Evolutionary conservation across 2,329 filamentous ascomycete genomes (phyloP).

Genomic region (Myriosclerotinia curreyana): DNA sequence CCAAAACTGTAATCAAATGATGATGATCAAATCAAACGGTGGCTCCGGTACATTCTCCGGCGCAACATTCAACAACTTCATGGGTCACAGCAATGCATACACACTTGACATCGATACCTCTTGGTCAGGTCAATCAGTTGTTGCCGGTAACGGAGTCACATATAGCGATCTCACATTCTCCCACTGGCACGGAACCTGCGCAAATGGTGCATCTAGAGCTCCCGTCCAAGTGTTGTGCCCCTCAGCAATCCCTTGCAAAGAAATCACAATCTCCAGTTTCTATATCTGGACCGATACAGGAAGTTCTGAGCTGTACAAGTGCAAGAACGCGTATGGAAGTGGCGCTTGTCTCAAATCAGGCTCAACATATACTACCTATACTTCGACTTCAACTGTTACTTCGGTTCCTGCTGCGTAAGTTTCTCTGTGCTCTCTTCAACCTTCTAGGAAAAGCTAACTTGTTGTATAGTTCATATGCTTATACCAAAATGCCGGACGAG

Average conservation of each 20-base stretch:
- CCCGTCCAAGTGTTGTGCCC: constrained; percentile 54
- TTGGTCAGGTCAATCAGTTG: constrained; percentile 47
- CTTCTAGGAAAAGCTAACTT: constrained; percentile 1
- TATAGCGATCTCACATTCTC: constrained; percentile 51
- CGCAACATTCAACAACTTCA: constrained; percentile 54
- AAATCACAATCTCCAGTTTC: constrained; percentile 50
- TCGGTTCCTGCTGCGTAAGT: constrained; percentile 24
- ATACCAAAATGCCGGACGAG: constrained; percentile 32
- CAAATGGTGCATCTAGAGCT: constrained; percentile 43
- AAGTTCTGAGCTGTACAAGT: constrained; percentile 44
- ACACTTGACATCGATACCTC: constrained; percentile 54
- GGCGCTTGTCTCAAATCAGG: constrained; percentile 46
- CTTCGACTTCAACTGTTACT: constrained; percentile 21
- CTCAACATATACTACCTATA: constrained; percentile 24
- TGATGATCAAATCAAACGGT: constrained; percentile 60
- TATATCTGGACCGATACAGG: constrained; percentile 52
- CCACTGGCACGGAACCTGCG: constrained; percentile 56
- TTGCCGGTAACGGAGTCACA: constrained; percentile 50
- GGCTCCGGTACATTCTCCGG: constrained; percentile 52
- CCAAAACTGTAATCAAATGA: constrained; percentile 57
- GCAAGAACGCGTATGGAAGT: constrained; percentile 49
- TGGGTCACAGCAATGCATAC: constrained; percentile 58
- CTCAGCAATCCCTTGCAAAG: constrained; percentile 50
- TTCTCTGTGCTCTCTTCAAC: neutral
- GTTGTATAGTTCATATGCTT: constrained; percentile 23